Evolutionary conservation across 371 early-diverging fungal genomes (phyloP), one percentile per base, ranked within the genome.

Genomic region (Gilbertella persicaria): DNA sequence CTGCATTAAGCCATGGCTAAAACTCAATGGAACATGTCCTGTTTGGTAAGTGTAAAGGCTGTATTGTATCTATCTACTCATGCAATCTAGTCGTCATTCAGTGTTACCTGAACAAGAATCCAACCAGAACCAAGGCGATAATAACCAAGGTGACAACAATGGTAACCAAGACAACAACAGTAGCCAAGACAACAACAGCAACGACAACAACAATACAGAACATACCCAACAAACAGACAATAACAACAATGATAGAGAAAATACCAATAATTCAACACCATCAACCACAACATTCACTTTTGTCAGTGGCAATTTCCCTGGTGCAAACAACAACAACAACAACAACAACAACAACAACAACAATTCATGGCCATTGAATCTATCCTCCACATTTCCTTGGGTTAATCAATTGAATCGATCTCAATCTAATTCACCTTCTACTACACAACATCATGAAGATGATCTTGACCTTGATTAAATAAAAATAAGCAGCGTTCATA

Each of bases 1-100:
- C 5, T 96, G 97, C 68, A 88, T 95, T 41, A 88, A 89, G 45
- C 86, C 86, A 40, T 96, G 97, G 97, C 83, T 96, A 30, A 87
- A 86, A 55, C 75, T 86, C 50, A 91, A 87, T 53, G 86, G 88
- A 9, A 90, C 93, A 5, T 95, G 96, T 61, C 95, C 96, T 14
- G 90, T 92, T n/a, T 96, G 96, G 84, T 84, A 82, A 66, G 66
- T 28, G n/a, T 5, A 20, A 28, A 14, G 9, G 14, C 7, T 7
- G n/a, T n/a, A 26, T 30, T 19, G 16, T 13, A 17, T 19, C 19
- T 23, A 24, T 37, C 12, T 24, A 13, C n/a, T n/a, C 4, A n/a
- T 38, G 0, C 25, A 41, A 5, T 30, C 12, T 13, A 73, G 74
- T 49, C 74, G 74, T 19, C 68, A 67, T 46, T 62, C 71, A 26